Percentiles rank a stretch among this genome's conserved stretches.
phyloP scores from a whole-genome alignment of 345 rosid genomes.

The Arabidopsis arenosa region DNA sequence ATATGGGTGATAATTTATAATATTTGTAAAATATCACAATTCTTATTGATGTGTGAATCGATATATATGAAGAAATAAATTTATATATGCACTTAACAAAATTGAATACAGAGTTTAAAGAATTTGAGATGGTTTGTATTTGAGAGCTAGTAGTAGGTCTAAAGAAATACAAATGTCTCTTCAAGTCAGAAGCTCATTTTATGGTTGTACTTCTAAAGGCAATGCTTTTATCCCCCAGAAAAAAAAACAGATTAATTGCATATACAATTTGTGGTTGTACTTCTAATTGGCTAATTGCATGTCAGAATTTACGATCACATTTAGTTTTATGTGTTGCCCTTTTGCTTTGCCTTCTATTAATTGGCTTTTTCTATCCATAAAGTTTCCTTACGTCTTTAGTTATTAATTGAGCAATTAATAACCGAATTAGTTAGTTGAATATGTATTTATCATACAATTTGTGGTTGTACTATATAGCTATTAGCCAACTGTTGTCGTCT shows the following conservation, averaged over 20 bases:
- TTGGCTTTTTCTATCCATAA: not conserved
- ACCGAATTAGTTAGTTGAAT: constrained; percentile 27
- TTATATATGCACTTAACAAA: too few relatives aligned
- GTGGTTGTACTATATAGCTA: not conserved
- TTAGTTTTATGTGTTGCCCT: not conserved
- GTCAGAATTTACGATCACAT: not conserved
- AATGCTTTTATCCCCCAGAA: not conserved
- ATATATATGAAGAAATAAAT: not conserved
- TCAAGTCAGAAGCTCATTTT: not conserved
- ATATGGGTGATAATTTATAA: too few relatives aligned
- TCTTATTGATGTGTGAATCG: not conserved
- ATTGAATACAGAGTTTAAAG: not conserved
- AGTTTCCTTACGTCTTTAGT: not conserved
- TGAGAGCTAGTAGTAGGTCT: not conserved
- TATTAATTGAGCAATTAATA: constrained; percentile 23
- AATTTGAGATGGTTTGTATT: too few relatives aligned
- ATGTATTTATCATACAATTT: constrained; percentile 11
- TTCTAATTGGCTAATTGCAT: too few relatives aligned
- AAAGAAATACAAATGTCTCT: not conserved
- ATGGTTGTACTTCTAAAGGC: too few relatives aligned
- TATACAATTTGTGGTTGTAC: too few relatives aligned
- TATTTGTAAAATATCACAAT: not conserved
- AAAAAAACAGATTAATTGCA: too few relatives aligned
- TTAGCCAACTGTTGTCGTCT: constrained; percentile 32
- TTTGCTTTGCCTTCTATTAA: not conserved